Conservation (phyloP, 1,139 yeast genomes). For the Lodderomyces theae region DNA sequence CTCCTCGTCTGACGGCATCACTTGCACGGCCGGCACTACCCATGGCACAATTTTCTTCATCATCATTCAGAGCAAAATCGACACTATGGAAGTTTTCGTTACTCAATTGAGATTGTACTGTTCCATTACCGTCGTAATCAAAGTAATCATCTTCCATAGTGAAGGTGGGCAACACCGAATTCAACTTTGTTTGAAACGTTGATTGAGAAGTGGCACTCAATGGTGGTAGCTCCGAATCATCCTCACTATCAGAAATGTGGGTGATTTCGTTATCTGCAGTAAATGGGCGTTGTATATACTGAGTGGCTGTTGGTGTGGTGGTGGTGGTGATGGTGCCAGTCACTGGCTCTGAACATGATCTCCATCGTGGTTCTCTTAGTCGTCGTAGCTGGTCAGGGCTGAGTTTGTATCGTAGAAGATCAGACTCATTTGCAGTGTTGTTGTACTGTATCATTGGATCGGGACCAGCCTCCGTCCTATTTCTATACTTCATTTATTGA, state of each 20-base stretch:
- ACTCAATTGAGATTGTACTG: constrained; percentile 8
- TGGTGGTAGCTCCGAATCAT: constrained; percentile 11
- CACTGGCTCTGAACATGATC: background rate
- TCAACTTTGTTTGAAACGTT: constrained; percentile 3
- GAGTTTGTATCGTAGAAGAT: background rate
- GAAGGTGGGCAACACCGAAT: constrained; percentile 2
- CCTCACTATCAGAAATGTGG: constrained; percentile 17
- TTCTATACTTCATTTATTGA: background rate
- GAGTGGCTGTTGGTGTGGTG: background rate
- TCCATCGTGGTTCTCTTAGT: background rate
- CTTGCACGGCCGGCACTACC: no score
- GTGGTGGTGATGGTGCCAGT: no score
- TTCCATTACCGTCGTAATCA: background rate
- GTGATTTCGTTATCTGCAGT: constrained; percentile 9
- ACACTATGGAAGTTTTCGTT: constrained; percentile 14
- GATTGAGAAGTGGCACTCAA: constrained; percentile 6
- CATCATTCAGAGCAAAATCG: constrained; percentile 9
- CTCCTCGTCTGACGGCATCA: no score
- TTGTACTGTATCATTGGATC: background rate
- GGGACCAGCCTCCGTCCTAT: background rate
- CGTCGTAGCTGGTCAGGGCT: background rate
- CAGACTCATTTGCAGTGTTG: background rate
- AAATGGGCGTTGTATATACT: background rate
- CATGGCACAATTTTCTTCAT: background rate
- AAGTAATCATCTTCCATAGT: background rate